Evolutionary conservation across 441 rosid species (phyloP), one percentile per base, ranked within the genome.

Genomic region (Kokia cookei): DNA sequence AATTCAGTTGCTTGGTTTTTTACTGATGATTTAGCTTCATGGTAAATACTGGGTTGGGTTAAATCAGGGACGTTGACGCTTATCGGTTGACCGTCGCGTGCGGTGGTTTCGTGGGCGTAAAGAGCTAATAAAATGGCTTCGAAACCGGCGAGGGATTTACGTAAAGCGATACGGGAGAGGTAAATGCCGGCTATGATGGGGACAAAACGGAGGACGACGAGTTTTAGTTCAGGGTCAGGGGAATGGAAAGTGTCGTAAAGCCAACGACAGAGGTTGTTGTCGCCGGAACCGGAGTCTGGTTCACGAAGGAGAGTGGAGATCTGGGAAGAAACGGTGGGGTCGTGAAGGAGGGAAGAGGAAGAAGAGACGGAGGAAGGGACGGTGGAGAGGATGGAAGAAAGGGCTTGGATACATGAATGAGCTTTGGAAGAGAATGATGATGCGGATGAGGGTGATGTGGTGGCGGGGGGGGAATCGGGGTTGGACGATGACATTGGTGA

Each of bases 161-260:
- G 88, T 15, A 72, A 84, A 53, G 88, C 75, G 55, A 89, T 87
- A 15, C 98, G 94, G 5, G 92, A 84, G 81, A 94, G 94, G 84
- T 94, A 94, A 43, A 87, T 77, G 2, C 90, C 92, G 14, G 90
- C 86, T 69, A 94, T 77, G 24, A 80, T 48, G 50, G 97, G 97
- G 40, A 91, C 85, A 87, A 82, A 88, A 15, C 92, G 92, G 69
- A 88, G 88, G 81, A 93, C 92, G n/a, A 89, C 87, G 67, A 91
- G 88, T 65, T 89, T 97, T 55, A 92, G 91, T 3, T 83, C 71
- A 0, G 92, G 84, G 32, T 86, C 86, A 12, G 82, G 5, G 73
- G 93, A 82, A 66, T 91, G 93, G 77, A 94, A 93, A 4, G 98
- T 88, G 68, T 94, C 97, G 78, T 94, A 94, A 50, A 94, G 90